phyloP scores from a whole-genome alignment of 768 basidiomycete species.

The Chalciporus piperatus region DNA sequence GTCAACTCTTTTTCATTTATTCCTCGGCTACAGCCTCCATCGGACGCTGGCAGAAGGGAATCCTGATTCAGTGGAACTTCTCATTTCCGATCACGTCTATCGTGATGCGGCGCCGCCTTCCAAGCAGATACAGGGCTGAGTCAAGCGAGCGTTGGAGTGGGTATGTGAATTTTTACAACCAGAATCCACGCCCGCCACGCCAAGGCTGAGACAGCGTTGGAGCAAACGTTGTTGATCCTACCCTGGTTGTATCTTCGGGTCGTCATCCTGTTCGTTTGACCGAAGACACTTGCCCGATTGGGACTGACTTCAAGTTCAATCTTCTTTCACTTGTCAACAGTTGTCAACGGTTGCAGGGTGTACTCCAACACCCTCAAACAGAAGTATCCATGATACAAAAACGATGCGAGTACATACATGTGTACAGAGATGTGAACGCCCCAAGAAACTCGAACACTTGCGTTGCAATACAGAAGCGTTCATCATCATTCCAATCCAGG shows the following conservation, averaged over 20 bases:
- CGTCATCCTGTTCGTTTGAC: not conserved
- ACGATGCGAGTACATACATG: not conserved
- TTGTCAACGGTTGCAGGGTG: constrained; percentile 5
- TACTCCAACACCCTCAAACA: not conserved
- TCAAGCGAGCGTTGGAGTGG: not conserved
- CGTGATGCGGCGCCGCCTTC: not conserved
- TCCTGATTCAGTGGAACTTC: not conserved
- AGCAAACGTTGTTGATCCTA: not conserved
- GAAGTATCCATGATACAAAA: too few species aligned
- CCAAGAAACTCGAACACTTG: too few species aligned
- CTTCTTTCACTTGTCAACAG: not conserved
- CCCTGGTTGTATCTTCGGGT: not conserved
- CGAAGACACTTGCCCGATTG: not conserved
- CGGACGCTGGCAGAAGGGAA: not conserved
- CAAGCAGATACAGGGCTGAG: not conserved
- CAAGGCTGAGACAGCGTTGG: not conserved
- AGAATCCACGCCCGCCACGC: not conserved
- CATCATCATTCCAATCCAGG: too few species aligned
- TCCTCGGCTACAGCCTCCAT: not conserved
- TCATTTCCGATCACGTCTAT: not conserved
- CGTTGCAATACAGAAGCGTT: too few species aligned
- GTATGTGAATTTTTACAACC: not conserved
- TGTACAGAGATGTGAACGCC: too few species aligned
- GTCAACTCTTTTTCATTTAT: not conserved
- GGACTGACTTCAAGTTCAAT: not conserved